Base-by-base conservation (phyloP, 1,139 yeast genomes). In the Taphrina flavorubra region DNA sequence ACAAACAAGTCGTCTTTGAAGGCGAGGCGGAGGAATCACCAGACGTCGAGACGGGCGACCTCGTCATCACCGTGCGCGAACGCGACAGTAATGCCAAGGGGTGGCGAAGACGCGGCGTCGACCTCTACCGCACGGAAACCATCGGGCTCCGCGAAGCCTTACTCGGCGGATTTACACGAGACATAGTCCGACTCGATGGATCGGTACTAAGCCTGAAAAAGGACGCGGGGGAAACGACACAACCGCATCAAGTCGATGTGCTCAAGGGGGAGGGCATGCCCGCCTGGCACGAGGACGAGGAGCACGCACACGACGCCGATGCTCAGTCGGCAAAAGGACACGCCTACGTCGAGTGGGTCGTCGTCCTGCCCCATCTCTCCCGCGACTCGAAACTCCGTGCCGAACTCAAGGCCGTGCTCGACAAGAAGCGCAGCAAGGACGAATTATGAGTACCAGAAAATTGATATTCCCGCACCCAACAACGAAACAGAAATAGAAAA, bases 11-110 rank as follows among this genome's bases (percentile, higher is more conserved):
- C 72, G 83, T 85, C 0, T 80, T 88, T 69, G 82, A 82, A 64
- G 96, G 95, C 1, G 94, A 91, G 77, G 94, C 95, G 6, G 96
- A 92, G 76, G 88, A 86, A 76, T 82, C 83, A 71, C 97, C 98
- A 0, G 96, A 90, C 68, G 83, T 86, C 81, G 83, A 83, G 14
- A 85, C 97, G 1, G 99, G 99, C 11, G 92, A 94, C 78, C 80
- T 94, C 70, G 78, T 84, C 60, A 81, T 92, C 25, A 82, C 81
- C 56, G 77, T 91, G 57, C 77, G 77, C 59, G 96, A 89, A 78
- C 84, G 82, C 70, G 77, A 81, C 18, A 81, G 81, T 42, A 81
- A 79, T 37, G 88, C 88, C 76, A 79, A 91, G 85, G 99, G 99
- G 2, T 94, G 88, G 80, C 84, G 97, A 77, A 84, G 99, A 74